Evolutionary conservation across 1,139 yeast genomes (phyloP).

Genomic region (Blastobotrys indianensis): DNA sequence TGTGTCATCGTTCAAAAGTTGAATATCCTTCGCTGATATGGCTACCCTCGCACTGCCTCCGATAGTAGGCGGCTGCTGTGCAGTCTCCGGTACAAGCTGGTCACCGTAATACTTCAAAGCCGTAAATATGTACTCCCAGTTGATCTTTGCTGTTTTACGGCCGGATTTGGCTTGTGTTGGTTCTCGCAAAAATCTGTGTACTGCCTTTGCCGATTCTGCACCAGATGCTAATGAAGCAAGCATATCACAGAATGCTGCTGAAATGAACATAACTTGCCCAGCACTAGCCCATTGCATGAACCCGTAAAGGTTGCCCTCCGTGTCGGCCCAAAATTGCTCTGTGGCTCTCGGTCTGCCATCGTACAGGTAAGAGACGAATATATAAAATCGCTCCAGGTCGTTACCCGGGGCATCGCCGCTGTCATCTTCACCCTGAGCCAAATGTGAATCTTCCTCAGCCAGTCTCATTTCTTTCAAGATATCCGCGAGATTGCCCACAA

Average conservation of each 20-base stretch:
- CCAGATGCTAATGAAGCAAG: slow-evolving; percentile 69
- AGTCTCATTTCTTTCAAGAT: slow-evolving; percentile 74
- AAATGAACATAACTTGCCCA: slow-evolving; percentile 75
- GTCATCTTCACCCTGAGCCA: slow-evolving; percentile 38
- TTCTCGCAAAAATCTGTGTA: slow-evolving; percentile 36
- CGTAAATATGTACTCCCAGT: slow-evolving; percentile 56
- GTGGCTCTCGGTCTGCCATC: slow-evolving; percentile 55
- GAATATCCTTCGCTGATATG: slow-evolving; percentile 23
- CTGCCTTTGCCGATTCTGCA: slow-evolving; percentile 46
- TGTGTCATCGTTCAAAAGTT: slow-evolving; percentile 74
- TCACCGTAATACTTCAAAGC: slow-evolving; percentile 52
- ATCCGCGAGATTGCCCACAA: slow-evolving; percentile 71
- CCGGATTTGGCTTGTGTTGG: slow-evolving; percentile 5
- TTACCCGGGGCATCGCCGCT: slow-evolving; percentile 48
- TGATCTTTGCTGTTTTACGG: slow-evolving; percentile 14
- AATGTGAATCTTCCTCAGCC: slow-evolving; percentile 77
- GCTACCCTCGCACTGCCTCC: slow-evolving; percentile 19
- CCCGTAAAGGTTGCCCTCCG: slow-evolving; percentile 59
- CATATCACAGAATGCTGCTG: slow-evolving; percentile 76
- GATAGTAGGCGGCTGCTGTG: slow-evolving; percentile 3
- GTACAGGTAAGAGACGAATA: slow-evolving; percentile 69
- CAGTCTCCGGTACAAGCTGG: slow-evolving; percentile 35
- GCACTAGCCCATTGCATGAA: slow-evolving; percentile 85
- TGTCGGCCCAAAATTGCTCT: slow-evolving; percentile 64
- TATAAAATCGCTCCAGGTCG: slow-evolving; percentile 81